Evolutionary conservation across 2,329 filamentous ascomycete genomes (phyloP).

Genomic region (Pseudopithomyces maydicus): DNA sequence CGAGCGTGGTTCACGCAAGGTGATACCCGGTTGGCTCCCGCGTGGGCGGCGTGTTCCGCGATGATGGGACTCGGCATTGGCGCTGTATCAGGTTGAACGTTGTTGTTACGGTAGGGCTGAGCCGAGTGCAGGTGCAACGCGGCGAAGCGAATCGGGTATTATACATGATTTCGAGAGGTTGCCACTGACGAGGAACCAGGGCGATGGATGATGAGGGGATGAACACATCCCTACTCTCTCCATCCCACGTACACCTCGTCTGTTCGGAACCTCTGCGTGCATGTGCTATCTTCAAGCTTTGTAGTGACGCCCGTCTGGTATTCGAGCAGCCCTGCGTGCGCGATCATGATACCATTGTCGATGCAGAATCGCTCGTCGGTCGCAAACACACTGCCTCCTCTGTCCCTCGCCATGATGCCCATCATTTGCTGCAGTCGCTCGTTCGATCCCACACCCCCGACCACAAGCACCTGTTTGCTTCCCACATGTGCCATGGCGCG

Average conservation of each 20-base stretch:
- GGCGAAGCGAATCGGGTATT: constrained; percentile 1
- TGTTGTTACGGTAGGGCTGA: no score
- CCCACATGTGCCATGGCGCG: constrained; percentile 98
- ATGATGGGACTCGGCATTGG: no score
- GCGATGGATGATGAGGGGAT: no score
- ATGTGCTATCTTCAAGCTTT: constrained; percentile 78
- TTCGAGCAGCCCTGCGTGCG: constrained; percentile 88
- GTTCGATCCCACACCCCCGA: constrained; percentile 95
- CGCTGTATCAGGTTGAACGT: no score
- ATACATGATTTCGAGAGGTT: neutral
- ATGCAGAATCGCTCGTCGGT: constrained; percentile 98
- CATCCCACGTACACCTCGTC: constrained; percentile 58
- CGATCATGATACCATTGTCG: constrained; percentile 99
- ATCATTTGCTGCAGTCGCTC: constrained; percentile 97
- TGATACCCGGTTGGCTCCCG: no score
- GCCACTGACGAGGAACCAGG: no score
- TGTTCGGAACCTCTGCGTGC: constrained; percentile 57
- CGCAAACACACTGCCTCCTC: constrained; percentile 88
- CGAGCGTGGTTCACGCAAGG: no score
- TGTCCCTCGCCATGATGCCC: constrained; percentile 88
- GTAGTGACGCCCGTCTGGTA: constrained; percentile 82
- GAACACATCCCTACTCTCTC: constrained; percentile 48
- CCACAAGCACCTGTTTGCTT: constrained; percentile 86
- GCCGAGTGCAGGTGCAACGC: neutral
- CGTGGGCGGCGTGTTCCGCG: no score